Conservation (phyloP, 2,329 filamentous ascomycete species). For the Exophiala alcalophila region DNA sequence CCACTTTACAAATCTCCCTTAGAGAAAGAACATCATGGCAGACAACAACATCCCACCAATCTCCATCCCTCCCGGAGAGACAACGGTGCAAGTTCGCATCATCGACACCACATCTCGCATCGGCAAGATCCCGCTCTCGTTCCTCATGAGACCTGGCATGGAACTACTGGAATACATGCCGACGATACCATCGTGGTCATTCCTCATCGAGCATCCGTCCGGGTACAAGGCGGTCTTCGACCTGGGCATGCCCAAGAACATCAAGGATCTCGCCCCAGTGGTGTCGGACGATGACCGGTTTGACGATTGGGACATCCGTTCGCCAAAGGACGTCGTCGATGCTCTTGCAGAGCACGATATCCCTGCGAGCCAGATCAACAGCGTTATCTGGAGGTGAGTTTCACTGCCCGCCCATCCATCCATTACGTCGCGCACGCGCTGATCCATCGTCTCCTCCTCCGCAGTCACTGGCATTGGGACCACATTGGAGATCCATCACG, state of each 20-base stretch:
- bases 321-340: constrained; percentile 21
- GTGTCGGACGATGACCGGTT: constrained; percentile 11
- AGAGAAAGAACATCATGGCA: neutral
- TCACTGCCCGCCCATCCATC: constrained; percentile 20
- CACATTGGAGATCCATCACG: constrained; percentile 51
- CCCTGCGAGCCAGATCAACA: neutral
- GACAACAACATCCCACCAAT: neutral
- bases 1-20: too few species aligned
- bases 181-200: constrained; percentile 11
- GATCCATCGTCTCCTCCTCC: too few species aligned
- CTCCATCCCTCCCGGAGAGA: neutral
- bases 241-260: constrained; percentile 34
- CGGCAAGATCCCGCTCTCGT: constrained; percentile 3
- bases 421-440: too few species aligned
- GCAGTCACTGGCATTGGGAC: constrained; percentile 36
- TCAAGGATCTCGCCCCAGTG: constrained; percentile 18
- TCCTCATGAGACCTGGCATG: constrained; percentile 9
- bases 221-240: constrained; percentile 31
- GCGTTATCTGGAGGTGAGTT: constrained; percentile 17
- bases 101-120: constrained; percentile 15
- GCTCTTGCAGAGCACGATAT: constrained; percentile 19
- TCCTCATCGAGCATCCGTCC: constrained; percentile 10
- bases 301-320: constrained; percentile 10
- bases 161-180: constrained; percentile 10
- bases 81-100: constrained; percentile 8